A percentile compares a stretch with the other conserved stretches of the same genome.
Evolutionary conservation across 2,329 filamentous ascomycete species (phyloP).

Genomic region (Aspergillus melleus): DNA sequence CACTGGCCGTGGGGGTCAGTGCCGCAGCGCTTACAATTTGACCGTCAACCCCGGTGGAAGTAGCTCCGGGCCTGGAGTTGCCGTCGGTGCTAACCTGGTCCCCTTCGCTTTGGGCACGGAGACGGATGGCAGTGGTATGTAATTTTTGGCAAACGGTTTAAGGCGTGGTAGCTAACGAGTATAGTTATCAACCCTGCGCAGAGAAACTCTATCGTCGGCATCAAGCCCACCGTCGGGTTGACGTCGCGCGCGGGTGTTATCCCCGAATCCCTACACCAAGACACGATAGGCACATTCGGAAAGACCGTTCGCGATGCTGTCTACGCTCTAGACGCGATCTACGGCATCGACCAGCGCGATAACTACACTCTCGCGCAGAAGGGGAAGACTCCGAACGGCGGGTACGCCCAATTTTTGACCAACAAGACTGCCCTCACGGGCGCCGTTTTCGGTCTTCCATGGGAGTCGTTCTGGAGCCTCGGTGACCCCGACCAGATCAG

Average conservation of each 20-base stretch:
- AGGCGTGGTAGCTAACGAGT: conserved; percentile 3
- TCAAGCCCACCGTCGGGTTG: conserved; percentile 74
- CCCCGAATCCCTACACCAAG: conserved; percentile 67
- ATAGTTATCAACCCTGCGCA: conserved; percentile 69
- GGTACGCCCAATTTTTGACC: conserved; percentile 60
- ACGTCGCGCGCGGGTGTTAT: conserved; percentile 65
- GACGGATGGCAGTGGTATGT: conserved; percentile 64
- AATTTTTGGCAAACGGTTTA: neutral
- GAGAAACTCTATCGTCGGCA: conserved; percentile 67
- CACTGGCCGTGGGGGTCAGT: conserved; percentile 64
- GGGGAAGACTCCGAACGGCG: conserved; percentile 54
- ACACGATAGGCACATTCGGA: conserved; percentile 68
- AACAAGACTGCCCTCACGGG: conserved; percentile 56
- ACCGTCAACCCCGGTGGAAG: conserved; percentile 68
- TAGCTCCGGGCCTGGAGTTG: conserved; percentile 65
- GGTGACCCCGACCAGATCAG: conserved; percentile 57
- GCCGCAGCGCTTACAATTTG: conserved; percentile 66
- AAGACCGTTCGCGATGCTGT: conserved; percentile 69
- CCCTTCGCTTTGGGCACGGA: conserved; percentile 71
- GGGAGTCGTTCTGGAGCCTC: conserved; percentile 69
- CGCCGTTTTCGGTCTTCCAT: conserved; percentile 69
- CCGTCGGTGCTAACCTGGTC: conserved; percentile 63
- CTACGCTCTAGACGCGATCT: conserved; percentile 67
- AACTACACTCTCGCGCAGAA: conserved; percentile 64
- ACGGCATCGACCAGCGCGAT: conserved; percentile 62